Evolutionary conservation across 306 rosid genomes (phyloP).

Genomic region (Parietaria judaica): DNA sequence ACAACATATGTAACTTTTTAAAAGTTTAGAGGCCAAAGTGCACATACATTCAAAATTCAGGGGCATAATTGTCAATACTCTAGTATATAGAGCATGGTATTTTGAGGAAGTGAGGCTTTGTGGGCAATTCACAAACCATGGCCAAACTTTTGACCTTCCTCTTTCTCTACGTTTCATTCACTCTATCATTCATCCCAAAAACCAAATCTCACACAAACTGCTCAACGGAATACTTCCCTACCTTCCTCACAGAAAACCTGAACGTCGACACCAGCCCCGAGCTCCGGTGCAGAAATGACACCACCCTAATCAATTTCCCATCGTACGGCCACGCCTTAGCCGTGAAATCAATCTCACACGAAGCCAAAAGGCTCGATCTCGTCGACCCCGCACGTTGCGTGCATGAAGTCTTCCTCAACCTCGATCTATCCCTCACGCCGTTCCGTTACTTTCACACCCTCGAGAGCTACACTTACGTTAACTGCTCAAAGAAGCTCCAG

Average conservation of each 20-base stretch:
- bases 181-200: background rate
- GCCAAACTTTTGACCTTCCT: slow-evolving; percentile 22
- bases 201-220: slow-evolving; percentile 22
- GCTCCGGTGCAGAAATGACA: slow-evolving; percentile 33
- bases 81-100: too few relatives aligned
- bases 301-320: slow-evolving; percentile 51
- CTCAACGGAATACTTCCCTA: slow-evolving; percentile 20
- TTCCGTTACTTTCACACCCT: slow-evolving; percentile 45
- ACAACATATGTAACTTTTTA: too few relatives aligned
- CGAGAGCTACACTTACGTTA: slow-evolving; percentile 44
- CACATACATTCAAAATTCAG: too few relatives aligned
- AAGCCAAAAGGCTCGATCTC: slow-evolving; percentile 43
- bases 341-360: slow-evolving; percentile 63
- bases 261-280: slow-evolving; percentile 28
- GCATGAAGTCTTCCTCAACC: slow-evolving; percentile 59
- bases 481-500: slow-evolving; percentile 38
- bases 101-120: background rate
- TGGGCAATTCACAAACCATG: slow-evolving; percentile 25
- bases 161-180: slow-evolving; percentile 27
- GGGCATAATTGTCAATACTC: too few relatives aligned
- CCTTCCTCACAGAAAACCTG: slow-evolving; percentile 37
- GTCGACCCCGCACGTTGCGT: slow-evolving; percentile 52
- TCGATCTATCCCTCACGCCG: slow-evolving; percentile 54
- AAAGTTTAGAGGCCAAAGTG: too few relatives aligned
- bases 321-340: slow-evolving; percentile 38